Evolutionary conservation across 306 rosid genomes (phyloP).

Genomic region (Fragaria iinumae): DNA sequence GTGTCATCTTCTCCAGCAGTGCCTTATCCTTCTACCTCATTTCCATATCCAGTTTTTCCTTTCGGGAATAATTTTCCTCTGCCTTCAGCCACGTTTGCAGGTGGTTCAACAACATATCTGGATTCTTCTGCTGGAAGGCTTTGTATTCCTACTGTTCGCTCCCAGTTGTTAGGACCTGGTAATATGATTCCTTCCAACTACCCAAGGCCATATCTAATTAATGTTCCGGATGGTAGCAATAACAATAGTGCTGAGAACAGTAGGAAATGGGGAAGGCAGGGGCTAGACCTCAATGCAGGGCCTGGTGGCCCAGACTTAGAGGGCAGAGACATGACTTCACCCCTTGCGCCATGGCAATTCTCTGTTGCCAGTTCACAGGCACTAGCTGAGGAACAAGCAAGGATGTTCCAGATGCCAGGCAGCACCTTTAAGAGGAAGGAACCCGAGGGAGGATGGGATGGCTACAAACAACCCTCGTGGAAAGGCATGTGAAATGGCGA

Average conservation of each 20-base stretch:
- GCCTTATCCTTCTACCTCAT: slow-evolving; percentile 49
- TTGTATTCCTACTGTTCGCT: slow-evolving; percentile 51
- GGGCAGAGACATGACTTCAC: slow-evolving; percentile 52
- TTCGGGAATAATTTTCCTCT: slow-evolving; percentile 58
- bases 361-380: slow-evolving; percentile 61
- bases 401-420: slow-evolving; percentile 50
- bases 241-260: slow-evolving; percentile 44
- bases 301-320: slow-evolving; percentile 62
- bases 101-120: slow-evolving; percentile 44
- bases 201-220: slow-evolving; percentile 56
- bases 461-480: slow-evolving; percentile 63
- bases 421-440: slow-evolving; percentile 67
- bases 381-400: slow-evolving; percentile 50
- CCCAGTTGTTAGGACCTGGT: slow-evolving; percentile 59
- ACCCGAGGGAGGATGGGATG: slow-evolving; percentile 73
- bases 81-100: slow-evolving; percentile 49
- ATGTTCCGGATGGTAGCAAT: slow-evolving; percentile 52
- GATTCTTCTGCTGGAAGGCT: slow-evolving; percentile 64
- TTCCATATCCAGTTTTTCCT: slow-evolving; percentile 59
- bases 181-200: slow-evolving; percentile 52
- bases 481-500: slow-evolving; percentile 22
- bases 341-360: slow-evolving; percentile 47
- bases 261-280: slow-evolving; percentile 65
- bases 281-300: slow-evolving; percentile 73
- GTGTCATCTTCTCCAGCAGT: slow-evolving; percentile 65